Evolutionary conservation across 2,329 filamentous ascomycete species (phyloP).

Genomic region (Emmonsiellopsis sp.): DNA sequence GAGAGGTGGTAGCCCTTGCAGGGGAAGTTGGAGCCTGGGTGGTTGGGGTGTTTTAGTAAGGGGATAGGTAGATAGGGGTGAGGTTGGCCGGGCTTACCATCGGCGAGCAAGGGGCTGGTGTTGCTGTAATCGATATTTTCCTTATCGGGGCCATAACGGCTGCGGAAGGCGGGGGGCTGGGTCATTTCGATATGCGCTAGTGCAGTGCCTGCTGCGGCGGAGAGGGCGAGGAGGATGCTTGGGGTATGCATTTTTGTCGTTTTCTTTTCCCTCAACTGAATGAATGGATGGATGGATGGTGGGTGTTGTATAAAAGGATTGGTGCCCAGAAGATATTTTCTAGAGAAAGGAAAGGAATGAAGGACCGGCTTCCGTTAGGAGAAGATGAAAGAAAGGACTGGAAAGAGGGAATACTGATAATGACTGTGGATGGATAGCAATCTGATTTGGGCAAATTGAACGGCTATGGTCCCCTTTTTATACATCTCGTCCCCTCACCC

Average conservation of each 20-base stretch:
- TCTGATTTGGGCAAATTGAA: too few relatives aligned
- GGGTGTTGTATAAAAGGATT: neutral
- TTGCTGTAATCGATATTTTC: conserved; percentile 60
- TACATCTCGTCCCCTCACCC: too few relatives aligned
- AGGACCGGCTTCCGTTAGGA: neutral
- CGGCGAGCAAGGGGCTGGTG: conserved; percentile 53
- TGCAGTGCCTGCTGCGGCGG: conserved; percentile 9
- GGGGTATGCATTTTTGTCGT: conserved; percentile 5
- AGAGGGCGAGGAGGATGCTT: conserved; percentile 4
- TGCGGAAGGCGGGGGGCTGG: conserved; percentile 45
- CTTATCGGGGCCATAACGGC: conserved; percentile 37
- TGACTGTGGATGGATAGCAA: neutral
- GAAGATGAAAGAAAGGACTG: conserved; percentile 1
- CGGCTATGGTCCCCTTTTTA: too few relatives aligned
- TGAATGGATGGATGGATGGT: neutral
- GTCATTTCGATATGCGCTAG: conserved; percentile 46
- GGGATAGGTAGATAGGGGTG: neutral
- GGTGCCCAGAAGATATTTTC: neutral
- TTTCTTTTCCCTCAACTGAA: neutral
- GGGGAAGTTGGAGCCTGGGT: conserved; percentile 55
- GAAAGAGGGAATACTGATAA: neutral
- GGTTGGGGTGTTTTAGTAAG: neutral
- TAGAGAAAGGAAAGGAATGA: neutral
- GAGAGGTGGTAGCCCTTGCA: conserved; percentile 61
- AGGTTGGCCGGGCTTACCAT: conserved; percentile 12